A percentile compares a stretch with the other conserved stretches of the same genome.
Conservation (phyloP, 192 early-diverging fungal genomes). For the Pilaira anomala region DNA sequence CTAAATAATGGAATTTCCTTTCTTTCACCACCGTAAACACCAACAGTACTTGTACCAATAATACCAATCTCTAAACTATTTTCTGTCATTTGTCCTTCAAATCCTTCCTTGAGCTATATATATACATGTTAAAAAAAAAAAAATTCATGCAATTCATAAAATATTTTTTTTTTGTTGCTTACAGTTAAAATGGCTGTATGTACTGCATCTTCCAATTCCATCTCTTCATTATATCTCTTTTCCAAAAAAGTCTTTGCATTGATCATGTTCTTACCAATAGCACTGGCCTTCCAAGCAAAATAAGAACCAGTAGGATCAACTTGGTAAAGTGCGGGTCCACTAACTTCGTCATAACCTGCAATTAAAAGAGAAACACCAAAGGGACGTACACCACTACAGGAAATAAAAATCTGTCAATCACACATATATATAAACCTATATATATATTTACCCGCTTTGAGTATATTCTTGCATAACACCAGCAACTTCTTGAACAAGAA, state of each 20-base stretch:
- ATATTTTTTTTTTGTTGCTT: conserved; percentile 6
- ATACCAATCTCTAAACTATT: conserved; percentile 94
- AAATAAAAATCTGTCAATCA: background rate
- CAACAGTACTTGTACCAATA: conserved; percentile 55
- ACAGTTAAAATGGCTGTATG: conserved; percentile 97
- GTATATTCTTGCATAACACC: conserved; percentile 99
- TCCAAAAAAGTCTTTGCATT: conserved; percentile 99
- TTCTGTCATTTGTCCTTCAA: conserved; percentile 98
- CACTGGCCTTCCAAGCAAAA: conserved; percentile 98
- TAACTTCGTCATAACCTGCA: conserved; percentile 87
- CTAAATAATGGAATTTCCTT: conserved; percentile 72
- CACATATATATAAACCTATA: too few relatives aligned
- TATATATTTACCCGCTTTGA: conserved; percentile 77
- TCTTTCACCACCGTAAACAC: conserved; percentile 52
- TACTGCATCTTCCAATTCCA: conserved; percentile 98
- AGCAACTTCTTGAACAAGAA: conserved; percentile 96
- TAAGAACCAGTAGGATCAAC: conserved; percentile 99
- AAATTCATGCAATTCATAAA: background rate
- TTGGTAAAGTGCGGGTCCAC: conserved; percentile 92
- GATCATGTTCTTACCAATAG: conserved; percentile 99
- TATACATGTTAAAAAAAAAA: background rate
- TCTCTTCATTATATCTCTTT: conserved; percentile 90
- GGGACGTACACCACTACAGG: conserved; percentile 90
- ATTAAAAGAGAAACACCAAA: conserved; percentile 98
- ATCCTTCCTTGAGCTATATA: conserved; percentile 87